These are phyloP conservation scores for Populus simonii DNA, from an alignment of 345 rosid genomes.

Conservation along the genomic window DNA sequence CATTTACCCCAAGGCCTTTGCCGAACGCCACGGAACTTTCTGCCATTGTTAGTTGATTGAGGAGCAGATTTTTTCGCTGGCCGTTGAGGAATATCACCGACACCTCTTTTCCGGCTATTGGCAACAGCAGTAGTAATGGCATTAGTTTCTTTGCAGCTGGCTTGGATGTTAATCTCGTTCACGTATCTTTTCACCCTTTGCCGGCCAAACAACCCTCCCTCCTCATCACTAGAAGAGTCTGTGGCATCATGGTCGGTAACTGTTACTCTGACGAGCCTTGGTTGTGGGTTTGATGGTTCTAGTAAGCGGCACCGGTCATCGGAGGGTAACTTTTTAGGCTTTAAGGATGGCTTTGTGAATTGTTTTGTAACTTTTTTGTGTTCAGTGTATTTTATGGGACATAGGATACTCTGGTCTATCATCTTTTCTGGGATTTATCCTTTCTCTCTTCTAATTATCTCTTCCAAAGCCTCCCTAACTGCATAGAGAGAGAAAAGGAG, in stretches of 20 bases:
- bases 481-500: constrained; percentile 15
- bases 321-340: constrained; percentile 8
- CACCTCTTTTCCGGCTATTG: constrained; percentile 30
- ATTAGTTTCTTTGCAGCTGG: constrained; percentile 19
- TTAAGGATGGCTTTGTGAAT: constrained; percentile 32
- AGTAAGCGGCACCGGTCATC: constrained; percentile 1
- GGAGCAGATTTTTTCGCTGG: background rate
- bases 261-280: constrained; percentile 49
- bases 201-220: constrained; percentile 37
- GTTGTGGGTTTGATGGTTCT: background rate
- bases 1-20: constrained; percentile 98
- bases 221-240: constrained; percentile 91
- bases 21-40: constrained; percentile 84
- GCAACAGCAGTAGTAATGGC: background rate
- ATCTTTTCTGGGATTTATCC: background rate
- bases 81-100: background rate
- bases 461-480: constrained; percentile 3
- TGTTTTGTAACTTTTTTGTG: constrained; percentile 53
- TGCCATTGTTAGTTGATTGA: constrained; percentile 12
- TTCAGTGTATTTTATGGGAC: constrained; percentile 65
- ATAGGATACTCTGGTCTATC: constrained; percentile 46
- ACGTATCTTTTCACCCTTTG: constrained; percentile 66
- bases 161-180: constrained; percentile 63
- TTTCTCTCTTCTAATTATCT: background rate
- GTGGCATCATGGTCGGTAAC: constrained; percentile 79